Percentiles rank a stretch among this genome's conserved stretches.
Evolutionary conservation across 2,329 filamentous ascomycete species (phyloP).

Genomic region (Penicillium oxalicum): DNA sequence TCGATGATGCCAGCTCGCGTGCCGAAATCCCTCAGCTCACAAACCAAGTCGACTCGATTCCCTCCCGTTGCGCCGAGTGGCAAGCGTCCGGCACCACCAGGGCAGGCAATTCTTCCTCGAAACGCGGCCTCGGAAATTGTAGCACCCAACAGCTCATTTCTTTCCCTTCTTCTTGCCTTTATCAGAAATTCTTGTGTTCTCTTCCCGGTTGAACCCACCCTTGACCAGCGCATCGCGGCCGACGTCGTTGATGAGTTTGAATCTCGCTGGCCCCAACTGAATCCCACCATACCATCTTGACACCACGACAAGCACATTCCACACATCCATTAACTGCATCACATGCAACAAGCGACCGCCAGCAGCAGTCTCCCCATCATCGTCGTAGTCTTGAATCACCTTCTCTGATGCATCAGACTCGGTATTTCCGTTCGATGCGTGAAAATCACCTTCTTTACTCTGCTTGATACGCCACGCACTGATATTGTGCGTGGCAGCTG

Average conservation of each 20-base stretch:
- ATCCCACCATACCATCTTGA: constrained; percentile 93
- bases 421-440: neutral
- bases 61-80: too few species aligned
- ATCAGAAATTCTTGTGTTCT: constrained; percentile 35
- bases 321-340: constrained; percentile 90
- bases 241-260: constrained; percentile 80
- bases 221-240: constrained; percentile 78
- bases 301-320: constrained; percentile 89
- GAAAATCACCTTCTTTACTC: constrained; percentile 12
- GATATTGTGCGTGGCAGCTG: constrained; percentile 91
- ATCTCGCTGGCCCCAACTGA: constrained; percentile 79
- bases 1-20: too few species aligned
- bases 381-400: constrained; percentile 82
- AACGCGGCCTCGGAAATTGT: neutral
- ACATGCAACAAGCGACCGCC: constrained; percentile 79
- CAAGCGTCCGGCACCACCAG: too few species aligned
- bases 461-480: constrained; percentile 79
- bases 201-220: constrained; percentile 62
- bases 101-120: too few species aligned
- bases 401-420: constrained; percentile 45
- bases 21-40: too few species aligned
- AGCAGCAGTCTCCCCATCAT: constrained; percentile 91
- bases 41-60: too few species aligned
- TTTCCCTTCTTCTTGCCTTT: constrained; percentile 52
- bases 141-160: constrained; percentile 23